Evolutionary conservation across 2,329 filamentous ascomycete genomes (phyloP).

Genomic region (Akanthomyces dipterigenus): DNA sequence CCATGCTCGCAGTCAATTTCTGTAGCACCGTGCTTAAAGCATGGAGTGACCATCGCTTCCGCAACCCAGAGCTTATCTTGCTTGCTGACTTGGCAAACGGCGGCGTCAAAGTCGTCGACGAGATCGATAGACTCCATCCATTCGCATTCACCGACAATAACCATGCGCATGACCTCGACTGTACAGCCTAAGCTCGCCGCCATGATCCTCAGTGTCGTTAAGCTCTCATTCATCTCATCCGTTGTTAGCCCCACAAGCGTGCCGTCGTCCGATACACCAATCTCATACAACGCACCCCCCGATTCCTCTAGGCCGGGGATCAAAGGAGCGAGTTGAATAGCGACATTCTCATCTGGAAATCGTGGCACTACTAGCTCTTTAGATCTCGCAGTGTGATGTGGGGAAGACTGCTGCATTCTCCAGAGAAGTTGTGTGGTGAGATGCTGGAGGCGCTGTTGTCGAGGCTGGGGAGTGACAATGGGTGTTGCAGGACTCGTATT

Average conservation of each 20-base stretch:
- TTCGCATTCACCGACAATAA: slow-evolving; percentile 80
- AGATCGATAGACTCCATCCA: slow-evolving; percentile 46
- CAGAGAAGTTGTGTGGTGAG: slow-evolving; percentile 92
- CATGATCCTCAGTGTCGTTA: slow-evolving; percentile 81
- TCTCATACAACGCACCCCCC: slow-evolving; percentile 88
- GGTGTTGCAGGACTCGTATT: slow-evolving; percentile 19
- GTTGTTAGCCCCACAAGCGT: slow-evolving; percentile 80
- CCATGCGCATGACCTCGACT: slow-evolving; percentile 73
- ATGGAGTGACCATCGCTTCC: slow-evolving; percentile 80
- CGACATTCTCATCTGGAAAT: slow-evolving; percentile 55
- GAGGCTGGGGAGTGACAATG: slow-evolving; percentile 53
- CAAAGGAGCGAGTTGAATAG: slow-evolving; percentile 47
- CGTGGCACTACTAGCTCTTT: slow-evolving; percentile 68
- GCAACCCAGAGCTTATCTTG: slow-evolving; percentile 70
- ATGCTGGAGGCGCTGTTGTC: slow-evolving; percentile 80
- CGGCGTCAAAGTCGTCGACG: slow-evolving; percentile 21
- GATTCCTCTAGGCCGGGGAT: slow-evolving; percentile 85
- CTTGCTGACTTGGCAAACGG: slow-evolving; percentile 18
- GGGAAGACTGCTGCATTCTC: slow-evolving; percentile 90
- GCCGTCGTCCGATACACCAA: slow-evolving; percentile 92
- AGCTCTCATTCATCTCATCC: slow-evolving; percentile 88
- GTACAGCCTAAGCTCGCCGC: slow-evolving; percentile 84
- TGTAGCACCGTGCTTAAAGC: slow-evolving; percentile 37
- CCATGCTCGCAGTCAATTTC: slow-evolving; percentile 3
- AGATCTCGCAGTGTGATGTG: slow-evolving; percentile 76